Conservation (phyloP, 164 flowering plant genomes). For the Vitis labrusca region DNA sequence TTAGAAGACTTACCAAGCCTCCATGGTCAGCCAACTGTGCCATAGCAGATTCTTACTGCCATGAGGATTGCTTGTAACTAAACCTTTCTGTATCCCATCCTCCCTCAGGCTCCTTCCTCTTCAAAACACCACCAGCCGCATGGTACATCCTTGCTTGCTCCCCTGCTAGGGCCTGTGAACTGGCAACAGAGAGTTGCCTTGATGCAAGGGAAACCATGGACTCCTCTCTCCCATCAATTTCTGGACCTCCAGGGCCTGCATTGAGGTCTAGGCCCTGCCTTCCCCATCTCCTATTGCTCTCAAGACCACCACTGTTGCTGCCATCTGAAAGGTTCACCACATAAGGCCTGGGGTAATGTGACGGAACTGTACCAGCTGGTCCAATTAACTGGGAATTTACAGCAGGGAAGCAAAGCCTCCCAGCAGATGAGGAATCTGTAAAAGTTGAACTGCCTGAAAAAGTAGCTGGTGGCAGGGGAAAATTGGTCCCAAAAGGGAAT, state of each 20-base stretch:
- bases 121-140: conserved; percentile 43
- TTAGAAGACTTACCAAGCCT: conserved; percentile 27
- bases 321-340: conserved; percentile 55
- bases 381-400: conserved; percentile 55
- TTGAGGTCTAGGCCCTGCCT: conserved; percentile 81
- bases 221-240: conserved; percentile 70
- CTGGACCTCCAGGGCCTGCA: conserved; percentile 73
- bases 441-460: conserved; percentile 61
- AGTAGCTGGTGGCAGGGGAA: conserved; percentile 63
- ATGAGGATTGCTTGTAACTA: conserved; percentile 52
- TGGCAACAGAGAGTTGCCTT: conserved; percentile 55
- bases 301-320: conserved; percentile 33
- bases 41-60: conserved; percentile 41
- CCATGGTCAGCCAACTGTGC: conserved; percentile 11
- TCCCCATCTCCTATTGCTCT: conserved; percentile 61
- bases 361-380: conserved; percentile 43
- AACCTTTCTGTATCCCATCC: conserved; percentile 55
- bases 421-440: conserved; percentile 61
- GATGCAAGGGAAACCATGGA: conserved; percentile 29
- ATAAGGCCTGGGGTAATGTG: conserved; percentile 68
- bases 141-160: conserved; percentile 69
- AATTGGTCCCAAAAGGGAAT: conserved; percentile 63
- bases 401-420: conserved; percentile 50
- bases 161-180: conserved; percentile 57
- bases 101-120: conserved; percentile 65